Evolutionary conservation across 1,139 yeast genomes (phyloP), one percentile per base, ranked within the genome.

Genomic region (Geotrichum aggregatum): DNA sequence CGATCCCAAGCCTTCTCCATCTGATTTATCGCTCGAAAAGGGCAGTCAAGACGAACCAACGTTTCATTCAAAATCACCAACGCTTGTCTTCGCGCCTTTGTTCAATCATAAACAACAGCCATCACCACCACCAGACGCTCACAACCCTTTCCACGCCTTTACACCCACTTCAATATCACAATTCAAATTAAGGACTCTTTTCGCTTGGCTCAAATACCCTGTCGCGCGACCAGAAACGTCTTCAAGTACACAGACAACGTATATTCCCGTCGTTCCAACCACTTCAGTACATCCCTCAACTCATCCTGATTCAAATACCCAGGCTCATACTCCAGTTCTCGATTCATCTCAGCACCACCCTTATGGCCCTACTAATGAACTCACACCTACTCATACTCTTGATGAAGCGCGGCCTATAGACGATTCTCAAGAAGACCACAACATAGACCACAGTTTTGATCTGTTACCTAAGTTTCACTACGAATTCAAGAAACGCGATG

Each of bases 151-250:
- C 8, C 28, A 24, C n/a, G n/a, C n/a, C n/a, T 16, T 10, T 6
- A 2, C 35, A 24, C 8, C 10, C 6, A 26, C 8, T 5, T 24
- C 28, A 24, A 8, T 24, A 5, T 24, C 28, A n/a, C 31, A 13
- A 14, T 22, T n/a, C 30, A 40, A 22, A n/a, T 16, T 40, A n/a
- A 24, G 16, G 8, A 16, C 31, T 13, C 11, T 33, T 10, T 21
- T 31, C 4, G 44, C 41, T n/a, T 50, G 53, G 53, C 26, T 45
- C 26, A 46, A 46, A 16, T 19, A 40, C 33, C 53, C 53, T 4
- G 40, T 50, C 3, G 35, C 28, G 16, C 31, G 53, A 19, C 53
- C 53, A 4, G 53, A 50, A 21, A 50, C 53, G 2, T 31, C 46
- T 6, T 39, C 47, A 1, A 50, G 53, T 21, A 41, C 44, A 6